A percentile compares a stretch with the other conserved stretches of the same genome.
phyloP scores from a whole-genome alignment of 2,329 filamentous ascomycete species.

The Colletotrichum magnum region DNA sequence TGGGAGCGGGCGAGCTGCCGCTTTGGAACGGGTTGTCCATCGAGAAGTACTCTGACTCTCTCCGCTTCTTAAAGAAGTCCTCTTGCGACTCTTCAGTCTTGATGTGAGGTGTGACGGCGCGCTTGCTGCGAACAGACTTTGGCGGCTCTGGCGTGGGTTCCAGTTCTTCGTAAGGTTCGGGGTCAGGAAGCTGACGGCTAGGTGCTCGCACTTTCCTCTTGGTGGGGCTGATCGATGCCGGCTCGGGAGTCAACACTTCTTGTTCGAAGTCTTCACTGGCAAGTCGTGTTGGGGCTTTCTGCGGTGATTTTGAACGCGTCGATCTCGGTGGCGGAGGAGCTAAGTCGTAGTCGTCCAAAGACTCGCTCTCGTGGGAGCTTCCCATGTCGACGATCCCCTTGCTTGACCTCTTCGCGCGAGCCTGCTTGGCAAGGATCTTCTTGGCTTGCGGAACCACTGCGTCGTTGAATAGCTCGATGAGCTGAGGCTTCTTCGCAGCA shows the following conservation, averaged over 20 bases:
- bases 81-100: conserved; percentile 70
- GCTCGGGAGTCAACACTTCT: conserved; percentile 48
- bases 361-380: conserved; percentile 76
- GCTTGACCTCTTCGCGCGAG: conserved; percentile 87
- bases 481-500: conserved; percentile 90
- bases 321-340: conserved; percentile 63
- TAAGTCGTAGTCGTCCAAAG: conserved; percentile 72
- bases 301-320: conserved; percentile 68
- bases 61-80: conserved; percentile 54
- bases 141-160: conserved; percentile 52
- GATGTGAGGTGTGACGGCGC: conserved; percentile 61
- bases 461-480: conserved; percentile 86
- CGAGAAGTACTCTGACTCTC: conserved; percentile 74
- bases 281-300: conserved; percentile 67
- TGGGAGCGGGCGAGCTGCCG: conserved; percentile 76
- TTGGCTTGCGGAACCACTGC: conserved; percentile 84
- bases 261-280: conserved; percentile 67
- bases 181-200: conserved; percentile 65
- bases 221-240: conserved; percentile 58
- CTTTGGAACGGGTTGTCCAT: conserved; percentile 94
- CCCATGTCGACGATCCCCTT: conserved; percentile 82
- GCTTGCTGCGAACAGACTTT: conserved; percentile 63
- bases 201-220: conserved; percentile 69
- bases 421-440: conserved; percentile 81
- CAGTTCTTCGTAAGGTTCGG: conserved; percentile 65